These are phyloP conservation scores for Primulina eburnea DNA, from an alignment of 257 asterid species.

Conservation along the genomic window DNA sequence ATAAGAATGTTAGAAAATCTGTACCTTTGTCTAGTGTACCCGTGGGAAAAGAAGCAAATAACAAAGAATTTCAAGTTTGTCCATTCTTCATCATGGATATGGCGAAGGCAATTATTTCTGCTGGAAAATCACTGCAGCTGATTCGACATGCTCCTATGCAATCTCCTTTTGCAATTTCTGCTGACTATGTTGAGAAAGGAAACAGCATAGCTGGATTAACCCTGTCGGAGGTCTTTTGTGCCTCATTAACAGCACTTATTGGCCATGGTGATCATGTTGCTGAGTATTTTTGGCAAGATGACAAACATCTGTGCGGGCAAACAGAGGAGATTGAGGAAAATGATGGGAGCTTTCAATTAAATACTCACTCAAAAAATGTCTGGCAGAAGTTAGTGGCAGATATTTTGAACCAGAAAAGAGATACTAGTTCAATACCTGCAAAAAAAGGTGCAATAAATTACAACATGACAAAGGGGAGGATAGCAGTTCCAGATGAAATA, in stretches of 20 bases:
- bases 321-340: slow-evolving; percentile 31
- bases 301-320: slow-evolving; percentile 38
- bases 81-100: slow-evolving; percentile 74
- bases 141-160: slow-evolving; percentile 67
- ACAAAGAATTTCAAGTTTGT: slow-evolving; percentile 51
- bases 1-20: slow-evolving; percentile 43
- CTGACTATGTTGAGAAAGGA: slow-evolving; percentile 32
- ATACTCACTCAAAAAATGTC: slow-evolving; percentile 41
- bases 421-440: slow-evolving; percentile 24
- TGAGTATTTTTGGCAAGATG: slow-evolving; percentile 51
- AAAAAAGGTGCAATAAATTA: slow-evolving; percentile 27
- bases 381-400: slow-evolving; percentile 72
- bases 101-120: slow-evolving; percentile 81
- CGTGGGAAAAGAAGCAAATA: slow-evolving; percentile 48
- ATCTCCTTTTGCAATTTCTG: slow-evolving; percentile 41
- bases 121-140: slow-evolving; percentile 95
- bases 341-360: slow-evolving; percentile 26
- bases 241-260: slow-evolving; percentile 74
- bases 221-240: slow-evolving; percentile 84
- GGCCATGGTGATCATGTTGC: slow-evolving; percentile 74
- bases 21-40: slow-evolving; percentile 41
- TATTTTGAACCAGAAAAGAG: slow-evolving; percentile 46
- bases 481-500: slow-evolving; percentile 24
- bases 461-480: slow-evolving; percentile 27
- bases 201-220: slow-evolving; percentile 61